Conservation (phyloP, 2,329 filamentous ascomycete genomes). For the Paraphoma sp. region DNA sequence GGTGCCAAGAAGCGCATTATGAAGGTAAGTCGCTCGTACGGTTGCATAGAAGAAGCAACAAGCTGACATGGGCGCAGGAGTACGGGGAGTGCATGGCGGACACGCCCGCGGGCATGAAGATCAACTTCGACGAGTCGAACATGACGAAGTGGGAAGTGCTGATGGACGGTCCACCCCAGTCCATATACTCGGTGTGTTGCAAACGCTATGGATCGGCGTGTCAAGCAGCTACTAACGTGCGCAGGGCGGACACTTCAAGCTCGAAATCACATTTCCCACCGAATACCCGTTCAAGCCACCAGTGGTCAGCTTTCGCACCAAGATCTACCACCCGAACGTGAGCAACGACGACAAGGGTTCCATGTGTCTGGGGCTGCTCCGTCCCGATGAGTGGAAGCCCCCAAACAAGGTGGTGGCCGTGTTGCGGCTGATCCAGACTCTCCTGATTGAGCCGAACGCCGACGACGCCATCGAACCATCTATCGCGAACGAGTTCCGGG, state of each 20-base stretch:
- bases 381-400: slow-evolving; percentile 91
- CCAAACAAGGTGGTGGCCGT: slow-evolving; percentile 77
- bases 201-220: slow-evolving; percentile 3
- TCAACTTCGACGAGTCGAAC: slow-evolving; percentile 65
- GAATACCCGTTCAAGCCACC: slow-evolving; percentile 94
- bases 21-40: slow-evolving; percentile 41
- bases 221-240: slow-evolving; percentile 11
- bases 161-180: slow-evolving; percentile 70
- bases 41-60: neutral
- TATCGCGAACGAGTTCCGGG: slow-evolving; percentile 84
- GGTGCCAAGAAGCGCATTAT: slow-evolving; percentile 55
- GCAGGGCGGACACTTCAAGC: slow-evolving; percentile 74
- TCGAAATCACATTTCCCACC: slow-evolving; percentile 74
- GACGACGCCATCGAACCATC: slow-evolving; percentile 87
- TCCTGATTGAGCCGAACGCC: slow-evolving; percentile 81
- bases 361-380: slow-evolving; percentile 86
- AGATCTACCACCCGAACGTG: slow-evolving; percentile 95
- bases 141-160: slow-evolving; percentile 72
- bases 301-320: slow-evolving; percentile 78
- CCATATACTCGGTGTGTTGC: slow-evolving; percentile 66
- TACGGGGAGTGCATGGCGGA: slow-evolving; percentile 46
- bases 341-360: slow-evolving; percentile 84
- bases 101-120: slow-evolving; percentile 46
- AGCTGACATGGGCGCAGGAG: slow-evolving; percentile 34
- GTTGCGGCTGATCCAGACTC: slow-evolving; percentile 75